Conservation (phyloP, 139 green algal genomes). For the Tetradesmus lagerheimii region DNA sequence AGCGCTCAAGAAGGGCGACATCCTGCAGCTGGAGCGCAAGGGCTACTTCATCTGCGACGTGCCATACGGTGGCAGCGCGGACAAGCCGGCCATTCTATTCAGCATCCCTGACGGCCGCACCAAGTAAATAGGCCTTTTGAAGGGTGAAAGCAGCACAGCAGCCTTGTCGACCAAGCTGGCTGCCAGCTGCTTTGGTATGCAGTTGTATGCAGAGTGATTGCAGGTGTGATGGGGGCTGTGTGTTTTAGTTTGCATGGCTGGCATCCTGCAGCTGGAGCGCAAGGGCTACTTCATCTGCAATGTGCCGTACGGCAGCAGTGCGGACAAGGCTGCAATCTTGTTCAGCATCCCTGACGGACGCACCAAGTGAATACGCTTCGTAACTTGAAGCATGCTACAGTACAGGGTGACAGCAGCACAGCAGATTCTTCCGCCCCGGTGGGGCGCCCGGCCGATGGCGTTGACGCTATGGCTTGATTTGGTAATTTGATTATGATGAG, state of each 20-base stretch:
- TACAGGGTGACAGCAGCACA: too few species aligned
- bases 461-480: too few species aligned
- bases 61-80: slow-evolving; percentile 49
- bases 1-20: slow-evolving; percentile 89
- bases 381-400: too few species aligned
- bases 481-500: too few species aligned
- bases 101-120: slow-evolving; percentile 93
- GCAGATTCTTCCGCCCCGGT: too few species aligned
- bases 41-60: slow-evolving; percentile 98
- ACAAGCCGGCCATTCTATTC: slow-evolving; percentile 89
- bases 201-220: too few species aligned
- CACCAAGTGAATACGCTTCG: slow-evolving; percentile 6
- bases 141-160: background rate
- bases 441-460: too few species aligned
- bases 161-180: background rate
- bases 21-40: slow-evolving; percentile 98
- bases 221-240: too few species aligned
- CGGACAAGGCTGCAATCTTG: slow-evolving; percentile 84
- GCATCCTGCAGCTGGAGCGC: slow-evolving; percentile 96
- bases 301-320: slow-evolving; percentile 51
- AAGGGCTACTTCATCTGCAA: slow-evolving; percentile 99
- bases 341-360: slow-evolving; percentile 96
- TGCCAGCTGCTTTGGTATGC: background rate
- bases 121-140: slow-evolving; percentile 10
- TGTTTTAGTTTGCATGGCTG: too few species aligned